These are phyloP conservation scores for Kodamaea arcana DNA, from an alignment of 1,139 yeast genomes.

Conservation along the genomic window DNA sequence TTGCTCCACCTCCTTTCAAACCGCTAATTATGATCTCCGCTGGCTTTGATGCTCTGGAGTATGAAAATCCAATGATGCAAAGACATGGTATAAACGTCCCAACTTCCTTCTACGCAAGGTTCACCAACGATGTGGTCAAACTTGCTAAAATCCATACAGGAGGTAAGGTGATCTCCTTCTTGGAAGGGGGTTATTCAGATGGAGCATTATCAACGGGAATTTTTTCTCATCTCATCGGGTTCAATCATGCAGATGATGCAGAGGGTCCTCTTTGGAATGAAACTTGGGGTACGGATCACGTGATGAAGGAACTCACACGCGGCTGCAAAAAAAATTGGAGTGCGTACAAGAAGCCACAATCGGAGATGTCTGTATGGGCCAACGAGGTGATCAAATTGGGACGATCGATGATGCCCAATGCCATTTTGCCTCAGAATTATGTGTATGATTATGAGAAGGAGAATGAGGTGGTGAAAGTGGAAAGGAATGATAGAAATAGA, in stretches of 20 bases:
- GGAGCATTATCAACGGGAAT: slow-evolving; percentile 80
- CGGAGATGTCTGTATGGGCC: slow-evolving; percentile 57
- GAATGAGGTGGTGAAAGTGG: slow-evolving; percentile 8
- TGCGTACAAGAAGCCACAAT: slow-evolving; percentile 47
- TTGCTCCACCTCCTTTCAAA: slow-evolving; percentile 53
- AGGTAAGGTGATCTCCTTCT: slow-evolving; percentile 63
- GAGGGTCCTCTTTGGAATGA: slow-evolving; percentile 55
- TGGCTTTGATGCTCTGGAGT: slow-evolving; percentile 87
- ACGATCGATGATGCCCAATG: slow-evolving; percentile 63
- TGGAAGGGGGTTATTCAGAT: slow-evolving; percentile 88
- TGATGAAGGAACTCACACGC: slow-evolving; percentile 60
- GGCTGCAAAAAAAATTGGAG: slow-evolving; percentile 72
- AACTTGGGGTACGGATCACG: slow-evolving; percentile 60
- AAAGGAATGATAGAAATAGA: slow-evolving; percentile 16
- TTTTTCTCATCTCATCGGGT: slow-evolving; percentile 71
- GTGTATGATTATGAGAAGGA: slow-evolving; percentile 27
- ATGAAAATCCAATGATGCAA: slow-evolving; percentile 80
- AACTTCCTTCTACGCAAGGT: slow-evolving; percentile 69
- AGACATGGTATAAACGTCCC: slow-evolving; percentile 83
- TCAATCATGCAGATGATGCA: slow-evolving; percentile 42
- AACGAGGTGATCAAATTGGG: slow-evolving; percentile 66
- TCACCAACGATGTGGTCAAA: slow-evolving; percentile 68
- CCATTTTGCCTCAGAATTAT: slow-evolving; percentile 39
- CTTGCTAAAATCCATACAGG: slow-evolving; percentile 58
- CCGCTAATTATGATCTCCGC: slow-evolving; percentile 75